Evolutionary conservation across 179 eudicot species (phyloP), one percentile per base, ranked within the genome.

Genomic region (Beta macrorhiza): DNA sequence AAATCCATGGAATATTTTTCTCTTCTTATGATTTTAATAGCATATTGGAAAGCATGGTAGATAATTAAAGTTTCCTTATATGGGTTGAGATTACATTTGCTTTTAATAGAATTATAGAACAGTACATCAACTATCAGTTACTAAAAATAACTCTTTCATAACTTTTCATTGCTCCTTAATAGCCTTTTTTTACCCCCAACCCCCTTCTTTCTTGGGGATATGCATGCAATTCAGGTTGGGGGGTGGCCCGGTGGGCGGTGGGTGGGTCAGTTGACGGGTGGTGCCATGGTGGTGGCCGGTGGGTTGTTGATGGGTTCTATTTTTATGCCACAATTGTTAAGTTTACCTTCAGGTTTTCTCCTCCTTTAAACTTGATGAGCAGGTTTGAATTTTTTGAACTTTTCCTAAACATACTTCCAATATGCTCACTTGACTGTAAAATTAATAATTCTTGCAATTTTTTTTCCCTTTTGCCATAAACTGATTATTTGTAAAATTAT

Each of bases 401-500:
- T 68, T 20, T 20, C 51, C 17, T 79, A 16, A 69, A 42, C 42
- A 29, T 8, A 32, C 3, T 5, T 62, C 12, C 3, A 64, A 10
- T 74, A n/a, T 57, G 62, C 56, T 58, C 55, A 61, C 29, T 77
- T 61, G 32, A 25, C 29, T 69, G 62, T 25, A 57, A 22, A 44
- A 42, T 8, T 37, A 49, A 57, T 37, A 32, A 4, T 52, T 42
- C 45, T 0, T 67, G 57, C 74, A 7, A 74, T 25, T 72, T 12
- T 56, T 16, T n/a, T 13, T 56, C 6, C 11, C 51, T 57, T 45
- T 22, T 25, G 56, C 47, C 62, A 53, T 84, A 67, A 45, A 72
- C 67, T 82, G 64, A 75, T 62, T 22, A 16, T 56, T 73, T 78
- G 13, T 80, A 25, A 58, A 61, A 59, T 81, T 86, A 83, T 82